Percentiles rank a stretch among this genome's conserved stretches.
phyloP scores from a whole-genome alignment of 148 eudicot species.

The Vaccinium corymbosum region DNA sequence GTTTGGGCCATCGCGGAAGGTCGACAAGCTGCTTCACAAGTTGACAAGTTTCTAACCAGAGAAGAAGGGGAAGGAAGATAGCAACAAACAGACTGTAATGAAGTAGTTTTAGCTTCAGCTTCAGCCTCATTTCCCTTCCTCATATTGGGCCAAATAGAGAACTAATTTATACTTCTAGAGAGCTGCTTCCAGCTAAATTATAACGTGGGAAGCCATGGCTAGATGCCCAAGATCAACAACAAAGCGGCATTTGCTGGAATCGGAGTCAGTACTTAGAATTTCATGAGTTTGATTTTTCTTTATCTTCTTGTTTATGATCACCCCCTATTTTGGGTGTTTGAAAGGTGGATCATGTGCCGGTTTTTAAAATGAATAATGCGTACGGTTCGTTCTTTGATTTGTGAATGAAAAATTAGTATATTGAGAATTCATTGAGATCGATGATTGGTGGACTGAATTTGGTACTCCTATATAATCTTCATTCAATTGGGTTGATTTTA shows the following conservation, averaged over 20 bases:
- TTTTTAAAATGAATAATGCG: background rate
- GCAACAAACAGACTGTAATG: slow-evolving; percentile 32
- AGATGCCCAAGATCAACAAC: background rate
- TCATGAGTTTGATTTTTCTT: background rate
- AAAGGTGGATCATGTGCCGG: slow-evolving; percentile 2
- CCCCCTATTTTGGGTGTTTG: background rate
- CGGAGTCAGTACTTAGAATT: background rate
- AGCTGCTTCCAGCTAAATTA: background rate
- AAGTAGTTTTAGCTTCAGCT: slow-evolving; percentile 9
- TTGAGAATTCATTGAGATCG: background rate
- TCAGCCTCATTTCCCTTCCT: slow-evolving; percentile 1
- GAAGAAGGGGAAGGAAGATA: slow-evolving; percentile 42
- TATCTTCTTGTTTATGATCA: background rate
- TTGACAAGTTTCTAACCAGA: slow-evolving; percentile 62
- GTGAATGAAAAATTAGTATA: background rate
- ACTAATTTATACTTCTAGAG: background rate
- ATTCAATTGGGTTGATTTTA: no score
- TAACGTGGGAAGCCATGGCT: background rate
- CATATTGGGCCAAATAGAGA: background rate
- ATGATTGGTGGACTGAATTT: background rate
- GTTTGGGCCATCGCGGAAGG: slow-evolving; percentile 96
- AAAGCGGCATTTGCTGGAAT: background rate
- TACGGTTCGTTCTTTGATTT: background rate
- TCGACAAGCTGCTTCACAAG: slow-evolving; percentile 82
- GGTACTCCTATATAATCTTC: background rate